Base-by-base conservation (phyloP, 176 grass and related monocot genomes). In the Carex kokanica region DNA sequence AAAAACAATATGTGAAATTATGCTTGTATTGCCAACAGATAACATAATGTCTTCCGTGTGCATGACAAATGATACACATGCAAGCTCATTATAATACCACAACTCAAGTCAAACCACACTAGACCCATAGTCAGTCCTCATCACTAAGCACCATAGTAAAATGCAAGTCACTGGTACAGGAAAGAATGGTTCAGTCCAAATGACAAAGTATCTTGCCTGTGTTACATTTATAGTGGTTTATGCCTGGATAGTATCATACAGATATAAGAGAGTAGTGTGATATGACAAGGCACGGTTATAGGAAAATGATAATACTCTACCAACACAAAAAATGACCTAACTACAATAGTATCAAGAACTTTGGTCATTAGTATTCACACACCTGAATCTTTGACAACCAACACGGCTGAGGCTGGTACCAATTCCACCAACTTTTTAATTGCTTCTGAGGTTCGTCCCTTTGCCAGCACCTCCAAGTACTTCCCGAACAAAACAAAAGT, bases 341-440 rank as follows among this genome's bases (percentile, higher is more conserved):
- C 21, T 13, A 0, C 70, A 25, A 14, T 6, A 55, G 25, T 77
- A 77, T 77, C 72, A 53, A 27, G 43, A 47, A 74, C n/a, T 51
- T 36, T 29, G 23, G 23, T 24, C 49, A 55, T 55, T 56, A 25
- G 12, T 31, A 77, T 38, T 31, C 60, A 78, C 52, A 59, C 70
- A 99, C 96, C 96, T 95, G 88, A 83, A 79, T 93, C 96, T 86
- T 91, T 93, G 51, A 95, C 87, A 92, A 99, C 83, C 88, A 99
- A 90, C 80, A 99, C 36, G 64, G 96, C 96, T 73, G 96, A 93
- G 54, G 93, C 88, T 78, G 96, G 96, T 62, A 92, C 96, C 80
- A 99, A 86, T 86, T 99, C 96, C 61, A 99, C 86, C 83, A 99
- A 87, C 86, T 99, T 99, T 78, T 95, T 99, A 54, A 99, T 99